Evolutionary conservation across 495 filamentous ascomycete species (phyloP), one percentile per base, ranked within the genome.

Genomic region (Cercophora newfieldiana): DNA sequence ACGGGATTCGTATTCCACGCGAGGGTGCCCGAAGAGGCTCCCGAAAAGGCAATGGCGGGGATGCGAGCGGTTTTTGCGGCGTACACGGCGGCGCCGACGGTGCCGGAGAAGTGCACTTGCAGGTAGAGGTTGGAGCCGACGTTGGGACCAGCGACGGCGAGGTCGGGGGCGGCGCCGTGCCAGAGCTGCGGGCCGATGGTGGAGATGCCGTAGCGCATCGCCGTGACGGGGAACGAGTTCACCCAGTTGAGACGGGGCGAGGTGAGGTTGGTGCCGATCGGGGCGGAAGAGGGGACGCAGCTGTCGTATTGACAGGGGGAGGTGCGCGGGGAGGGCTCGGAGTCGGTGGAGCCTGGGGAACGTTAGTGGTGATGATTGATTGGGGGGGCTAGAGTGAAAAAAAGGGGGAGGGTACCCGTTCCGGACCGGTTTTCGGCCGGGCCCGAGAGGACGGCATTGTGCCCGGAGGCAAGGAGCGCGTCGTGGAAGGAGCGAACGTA

Each of bases 361-460:
- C 10, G 55, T 57, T 56, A 56, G 54, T n/a, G 18, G 24, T n/a
- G 3, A 51, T 18, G 49, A 8, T n/a, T n/a, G n/a, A 22, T 26
- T 19, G 25, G 10, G 3, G 21, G 3, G 10, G 26, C n/a, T 12
- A 28, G 30, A 66, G n/a, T 44, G 37, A 14, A 33, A 33, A 33
- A 5, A 33, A 14, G 37, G 37, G 3, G 12, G 37, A 21, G 50
- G 62, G 21, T 31, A 87, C 88, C 83, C 25, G 79, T 81, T 33
- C 88, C 89, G 18, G 88, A 90, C 72, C 87, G 70, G 68, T 90
- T 86, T 56, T 90, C 84, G 0, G 88, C 87, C 0, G 89, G 88
- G 0, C 82, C 87, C 0, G 86, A 88, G 1, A 91, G 75, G 24
- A 91, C 79, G 3, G 85, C 85, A 8, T 83, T 80, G 66, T 90